Conservation (phyloP, 306 rosid species). For the Inga oerstediana region DNA sequence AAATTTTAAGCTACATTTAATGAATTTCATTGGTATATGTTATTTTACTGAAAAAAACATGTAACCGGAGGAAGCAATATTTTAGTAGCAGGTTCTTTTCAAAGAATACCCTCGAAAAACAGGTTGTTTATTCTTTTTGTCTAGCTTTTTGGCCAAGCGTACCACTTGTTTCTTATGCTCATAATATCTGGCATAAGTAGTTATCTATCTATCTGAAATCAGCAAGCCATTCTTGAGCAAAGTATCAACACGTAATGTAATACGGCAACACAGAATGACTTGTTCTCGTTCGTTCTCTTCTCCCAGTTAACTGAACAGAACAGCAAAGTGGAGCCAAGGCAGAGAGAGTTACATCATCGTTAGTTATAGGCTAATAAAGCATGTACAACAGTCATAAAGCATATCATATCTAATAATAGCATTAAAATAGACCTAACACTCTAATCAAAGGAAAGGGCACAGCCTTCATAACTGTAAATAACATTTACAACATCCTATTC, state of each 20-base stretch:
- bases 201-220: not conserved
- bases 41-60: too few relatives aligned
- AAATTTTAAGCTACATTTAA: too few relatives aligned
- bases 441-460: constrained; percentile 41
- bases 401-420: constrained; percentile 30
- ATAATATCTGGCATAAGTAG: constrained; percentile 30
- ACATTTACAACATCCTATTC: constrained; percentile 73
- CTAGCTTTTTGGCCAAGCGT: constrained; percentile 11
- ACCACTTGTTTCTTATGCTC: constrained; percentile 35
- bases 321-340: not conserved
- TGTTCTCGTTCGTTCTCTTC: not conserved
- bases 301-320: not conserved
- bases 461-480: constrained; percentile 43
- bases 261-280: not conserved
- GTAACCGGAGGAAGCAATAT: too few relatives aligned
- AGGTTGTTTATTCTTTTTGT: too few relatives aligned
- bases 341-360: constrained; percentile 14
- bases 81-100: too few relatives aligned
- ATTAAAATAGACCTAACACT: constrained; percentile 42
- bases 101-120: too few relatives aligned
- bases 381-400: constrained; percentile 69
- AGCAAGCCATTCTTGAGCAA: constrained; percentile 17
- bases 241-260: not conserved
- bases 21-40: too few relatives aligned
- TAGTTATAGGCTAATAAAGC: constrained; percentile 38